These are phyloP conservation scores for Flueggea neowawraea DNA, from an alignment of 441 rosid species.

Conservation along the genomic window DNA sequence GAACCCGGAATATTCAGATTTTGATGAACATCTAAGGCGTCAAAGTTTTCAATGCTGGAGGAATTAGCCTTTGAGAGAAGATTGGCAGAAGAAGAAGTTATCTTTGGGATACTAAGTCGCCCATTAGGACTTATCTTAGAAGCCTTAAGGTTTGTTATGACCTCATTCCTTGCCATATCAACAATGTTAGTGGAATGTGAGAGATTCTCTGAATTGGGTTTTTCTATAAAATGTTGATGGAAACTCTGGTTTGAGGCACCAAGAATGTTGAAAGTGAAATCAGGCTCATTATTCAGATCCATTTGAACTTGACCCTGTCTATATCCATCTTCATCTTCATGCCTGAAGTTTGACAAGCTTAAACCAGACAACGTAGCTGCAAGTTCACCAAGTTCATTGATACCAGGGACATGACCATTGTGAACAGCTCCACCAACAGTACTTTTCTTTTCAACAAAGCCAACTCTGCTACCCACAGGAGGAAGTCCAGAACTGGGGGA, in stretches of 20 bases:
- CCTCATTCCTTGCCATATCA: constrained; percentile 43
- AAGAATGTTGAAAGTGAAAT: constrained; percentile 44
- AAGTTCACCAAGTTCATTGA: constrained; percentile 49
- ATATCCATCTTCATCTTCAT: constrained; percentile 36
- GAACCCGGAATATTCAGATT: constrained; percentile 39
- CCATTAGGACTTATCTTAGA: constrained; percentile 41
- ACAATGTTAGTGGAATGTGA: constrained; percentile 39
- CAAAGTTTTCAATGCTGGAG: constrained; percentile 45
- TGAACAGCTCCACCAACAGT: constrained; percentile 35
- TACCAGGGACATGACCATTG: constrained; percentile 40
- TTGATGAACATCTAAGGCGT: constrained; percentile 38
- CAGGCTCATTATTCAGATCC: constrained; percentile 38
- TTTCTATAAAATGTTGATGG: constrained; percentile 47
- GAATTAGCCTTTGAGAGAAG: constrained; percentile 53
- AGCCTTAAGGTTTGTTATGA: constrained; percentile 35
- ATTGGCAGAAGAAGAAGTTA: constrained; percentile 69
- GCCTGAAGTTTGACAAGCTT: constrained; percentile 47
- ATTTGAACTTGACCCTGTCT: constrained; percentile 40
- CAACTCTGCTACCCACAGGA: constrained; percentile 62
- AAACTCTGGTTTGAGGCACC: constrained; percentile 44
- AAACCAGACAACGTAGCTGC: constrained; percentile 54
- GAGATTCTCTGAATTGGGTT: constrained; percentile 39
- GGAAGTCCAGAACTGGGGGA: constrained; percentile 62
- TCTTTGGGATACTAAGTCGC: constrained; percentile 55
- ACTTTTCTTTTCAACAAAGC: constrained; percentile 52